Percentiles rank a stretch among this genome's conserved stretches.
Evolutionary conservation across 2,329 filamentous ascomycete genomes (phyloP).

Genomic region (Diaporthe destruens): DNA sequence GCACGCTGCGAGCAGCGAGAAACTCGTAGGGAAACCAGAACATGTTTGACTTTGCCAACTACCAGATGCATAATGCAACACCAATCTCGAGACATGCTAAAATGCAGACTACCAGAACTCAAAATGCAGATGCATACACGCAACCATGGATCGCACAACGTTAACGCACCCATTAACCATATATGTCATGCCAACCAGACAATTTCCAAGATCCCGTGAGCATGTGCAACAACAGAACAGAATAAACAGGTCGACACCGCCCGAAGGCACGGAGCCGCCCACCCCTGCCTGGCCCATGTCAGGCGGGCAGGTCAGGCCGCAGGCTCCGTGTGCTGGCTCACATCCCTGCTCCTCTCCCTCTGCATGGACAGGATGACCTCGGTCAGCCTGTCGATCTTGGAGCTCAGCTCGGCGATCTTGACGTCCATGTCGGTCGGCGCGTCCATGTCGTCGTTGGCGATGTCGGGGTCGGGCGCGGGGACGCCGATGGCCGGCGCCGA

Average conservation of each 20-base stretch:
- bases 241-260: background rate
- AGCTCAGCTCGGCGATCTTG: constrained; percentile 38
- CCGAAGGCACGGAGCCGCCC: background rate
- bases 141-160: background rate
- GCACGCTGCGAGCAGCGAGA: background rate
- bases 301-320: constrained; percentile 1
- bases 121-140: background rate
- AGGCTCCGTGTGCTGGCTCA: constrained; percentile 13
- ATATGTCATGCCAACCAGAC: background rate
- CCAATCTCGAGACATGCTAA: constrained; percentile 16
- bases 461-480: constrained; percentile 22
- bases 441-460: constrained; percentile 41
- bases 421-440: constrained; percentile 53
- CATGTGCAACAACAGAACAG: background rate
- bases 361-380: constrained; percentile 41
- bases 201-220: background rate
- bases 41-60: background rate
- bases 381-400: constrained; percentile 42
- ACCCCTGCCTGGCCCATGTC: background rate
- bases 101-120: background rate
- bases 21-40: background rate
- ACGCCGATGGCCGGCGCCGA: constrained; percentile 12
- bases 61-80: constrained; percentile 6
- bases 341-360: constrained; percentile 35
- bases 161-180: background rate